Evolutionary conservation across 2,329 filamentous ascomycete genomes (phyloP).

Genomic region (Monilinia polystroma): DNA sequence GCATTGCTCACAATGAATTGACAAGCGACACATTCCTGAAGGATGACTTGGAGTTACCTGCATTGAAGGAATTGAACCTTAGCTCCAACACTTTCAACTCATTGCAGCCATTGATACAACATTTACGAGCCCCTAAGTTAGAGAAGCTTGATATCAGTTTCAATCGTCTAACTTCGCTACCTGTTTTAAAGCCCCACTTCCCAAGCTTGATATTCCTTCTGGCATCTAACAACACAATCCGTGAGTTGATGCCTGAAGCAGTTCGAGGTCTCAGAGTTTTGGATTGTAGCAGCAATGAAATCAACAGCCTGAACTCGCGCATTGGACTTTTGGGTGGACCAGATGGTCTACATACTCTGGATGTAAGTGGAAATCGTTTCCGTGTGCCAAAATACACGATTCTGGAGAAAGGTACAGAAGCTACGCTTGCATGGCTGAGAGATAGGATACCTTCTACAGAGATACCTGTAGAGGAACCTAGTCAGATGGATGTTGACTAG

Average conservation of each 20-base stretch:
- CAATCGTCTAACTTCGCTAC: constrained; percentile 75
- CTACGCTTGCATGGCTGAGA: constrained; percentile 76
- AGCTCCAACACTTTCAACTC: constrained; percentile 71
- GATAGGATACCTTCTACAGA: constrained; percentile 65
- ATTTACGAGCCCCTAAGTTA: constrained; percentile 71
- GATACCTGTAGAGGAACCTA: constrained; percentile 52
- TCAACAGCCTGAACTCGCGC: constrained; percentile 75
- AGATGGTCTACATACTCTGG: constrained; percentile 61
- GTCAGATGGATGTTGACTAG: constrained; percentile 29
- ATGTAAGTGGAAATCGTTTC: constrained; percentile 84
- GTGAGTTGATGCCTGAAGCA: constrained; percentile 68
- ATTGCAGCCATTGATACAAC: constrained; percentile 62
- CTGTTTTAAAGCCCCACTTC: constrained; percentile 64
- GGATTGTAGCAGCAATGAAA: constrained; percentile 82
- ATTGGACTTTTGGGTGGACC: constrained; percentile 72
- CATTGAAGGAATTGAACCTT: constrained; percentile 74
- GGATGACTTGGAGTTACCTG: constrained; percentile 66
- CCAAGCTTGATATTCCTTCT: constrained; percentile 69
- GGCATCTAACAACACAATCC: constrained; percentile 76
- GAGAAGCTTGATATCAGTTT: constrained; percentile 77
- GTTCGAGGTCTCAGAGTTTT: constrained; percentile 73
- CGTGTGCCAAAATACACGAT: constrained; percentile 82
- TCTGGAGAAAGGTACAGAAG: constrained; percentile 83
- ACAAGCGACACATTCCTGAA: constrained; percentile 63
- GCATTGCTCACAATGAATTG: constrained; percentile 73